Base-by-base conservation (phyloP, 2,329 filamentous ascomycete genomes). In the Fusarium udum region DNA sequence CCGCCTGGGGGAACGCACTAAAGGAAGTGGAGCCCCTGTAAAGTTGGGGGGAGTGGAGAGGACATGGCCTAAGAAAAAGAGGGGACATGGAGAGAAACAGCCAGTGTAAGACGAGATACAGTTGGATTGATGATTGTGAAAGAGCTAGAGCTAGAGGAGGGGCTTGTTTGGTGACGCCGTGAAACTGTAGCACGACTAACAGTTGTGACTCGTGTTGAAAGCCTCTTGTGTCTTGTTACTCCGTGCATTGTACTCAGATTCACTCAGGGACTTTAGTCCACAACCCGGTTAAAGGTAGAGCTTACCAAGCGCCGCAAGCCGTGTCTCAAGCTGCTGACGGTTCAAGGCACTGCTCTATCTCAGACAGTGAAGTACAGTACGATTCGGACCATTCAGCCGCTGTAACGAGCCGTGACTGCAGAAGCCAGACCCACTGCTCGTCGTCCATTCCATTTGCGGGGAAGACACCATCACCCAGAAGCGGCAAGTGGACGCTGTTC, bases 401-500 rank as follows among this genome's bases (percentile, higher is more conserved):
- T 72, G 39, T 45, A 69, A 66, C 36, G 40, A 43, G 42, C 69
- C 64, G 69, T 45, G 60, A 61, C 66, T 60, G 37, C 40, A 70
- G 46, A 53, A 46, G 49, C 24, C 31, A 36, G 59, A 39, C 49
- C 49, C 56, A 67, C 70, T 63, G 39, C 53, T 39, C 34, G 37
- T 49, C 40, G 66, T 69, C 67, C 60, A 63, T 74, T 69, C 67
- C 60, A 63, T 74, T 74, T 74, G 71, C 71, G 71, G 71, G 71
- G 71, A 64, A 72, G 49, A 53, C 43, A 52, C 61, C 58, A 43
- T 71, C 61, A 62, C 61, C 71, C 51, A 52, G 45, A 74, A 64
- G 56, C 67, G 64, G 71, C 67, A 74, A 74, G 71, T 69, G 68
- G 71, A 72, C 43, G 51, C 49, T 72, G 42, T 45, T 24, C 36